phyloP scores from a whole-genome alignment of 108 stramenopile genomes.

The Pinguiococcus pyrenoidosus region DNA sequence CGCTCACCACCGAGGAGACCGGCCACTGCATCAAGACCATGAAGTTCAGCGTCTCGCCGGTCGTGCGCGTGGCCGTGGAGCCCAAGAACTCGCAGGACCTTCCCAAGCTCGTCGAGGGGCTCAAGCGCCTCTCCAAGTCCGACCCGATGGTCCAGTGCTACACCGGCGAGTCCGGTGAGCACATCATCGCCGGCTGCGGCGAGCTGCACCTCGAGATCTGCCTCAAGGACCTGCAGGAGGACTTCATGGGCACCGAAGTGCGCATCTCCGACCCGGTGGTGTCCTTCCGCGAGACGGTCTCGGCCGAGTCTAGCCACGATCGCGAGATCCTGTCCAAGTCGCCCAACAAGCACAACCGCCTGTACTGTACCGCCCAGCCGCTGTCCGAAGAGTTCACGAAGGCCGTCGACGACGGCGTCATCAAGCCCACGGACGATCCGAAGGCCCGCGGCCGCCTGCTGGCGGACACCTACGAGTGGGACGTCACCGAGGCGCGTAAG shows the following conservation, averaged over 20 bases:
- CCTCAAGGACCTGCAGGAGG: constrained; percentile 99
- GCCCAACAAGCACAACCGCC: constrained; percentile 99
- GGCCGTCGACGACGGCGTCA: constrained; percentile 91
- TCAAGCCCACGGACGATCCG: constrained; percentile 66
- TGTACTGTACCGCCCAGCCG: constrained; percentile 76
- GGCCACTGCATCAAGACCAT: constrained; percentile 96
- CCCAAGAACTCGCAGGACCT: constrained; percentile 99
- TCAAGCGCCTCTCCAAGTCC: constrained; percentile 99
- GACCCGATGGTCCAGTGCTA: constrained; percentile 99
- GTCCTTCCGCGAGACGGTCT: constrained; percentile 97
- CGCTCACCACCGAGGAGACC: constrained; percentile 89
- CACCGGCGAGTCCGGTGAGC: constrained; percentile 98
- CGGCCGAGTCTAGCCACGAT: constrained; percentile 68
- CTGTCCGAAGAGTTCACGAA: constrained; percentile 69
- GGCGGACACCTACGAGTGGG: constrained; percentile 91
- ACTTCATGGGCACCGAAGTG: constrained; percentile 99
- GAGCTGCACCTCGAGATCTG: constrained; percentile 99
- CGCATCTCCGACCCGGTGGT: constrained; percentile 99
- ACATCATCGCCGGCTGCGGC: constrained; percentile 98
- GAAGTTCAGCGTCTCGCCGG: constrained; percentile 99
- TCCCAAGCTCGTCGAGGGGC: constrained; percentile 99
- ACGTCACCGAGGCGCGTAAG: constrained; percentile 92
- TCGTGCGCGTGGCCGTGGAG: constrained; percentile 98
- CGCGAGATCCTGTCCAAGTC: constrained; percentile 97
- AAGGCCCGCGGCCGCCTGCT: constrained; percentile 79